A percentile compares a stretch with the other conserved stretches of the same genome.
phyloP scores from a whole-genome alignment of 371 early-diverging fungal species.

The Mortierella sp. region DNA sequence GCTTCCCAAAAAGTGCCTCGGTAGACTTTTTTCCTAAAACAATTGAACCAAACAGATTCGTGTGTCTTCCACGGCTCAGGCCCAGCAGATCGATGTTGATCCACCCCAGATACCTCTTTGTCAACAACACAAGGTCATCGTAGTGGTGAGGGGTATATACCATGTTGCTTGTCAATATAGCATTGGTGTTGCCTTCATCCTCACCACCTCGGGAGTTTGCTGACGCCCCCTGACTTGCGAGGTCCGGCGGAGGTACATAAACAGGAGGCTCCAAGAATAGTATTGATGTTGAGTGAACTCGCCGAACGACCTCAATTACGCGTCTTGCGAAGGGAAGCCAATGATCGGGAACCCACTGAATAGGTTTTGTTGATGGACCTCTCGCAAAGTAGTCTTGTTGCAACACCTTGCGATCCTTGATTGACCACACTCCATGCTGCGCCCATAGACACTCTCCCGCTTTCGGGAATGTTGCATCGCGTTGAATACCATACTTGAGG shows the following conservation, averaged over 20 bases:
- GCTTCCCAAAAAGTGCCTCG: slow-evolving; percentile 68
- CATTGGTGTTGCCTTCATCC: background rate
- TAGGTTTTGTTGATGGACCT: slow-evolving; percentile 38
- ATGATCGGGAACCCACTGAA: slow-evolving; percentile 60
- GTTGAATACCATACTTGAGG: slow-evolving; percentile 59
- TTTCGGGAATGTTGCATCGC: slow-evolving; percentile 44
- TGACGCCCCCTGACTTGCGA: slow-evolving; percentile 12
- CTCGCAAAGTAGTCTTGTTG: slow-evolving; percentile 70
- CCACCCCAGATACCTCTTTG: slow-evolving; percentile 70
- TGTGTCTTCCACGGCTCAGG: slow-evolving; percentile 70
- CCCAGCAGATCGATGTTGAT: slow-evolving; percentile 76
- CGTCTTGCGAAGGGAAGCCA: slow-evolving; percentile 69
- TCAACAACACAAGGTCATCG: slow-evolving; percentile 76
- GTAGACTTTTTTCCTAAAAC: slow-evolving; percentile 69
- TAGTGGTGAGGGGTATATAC: slow-evolving; percentile 83
- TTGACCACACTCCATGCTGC: slow-evolving; percentile 75
- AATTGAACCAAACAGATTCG: slow-evolving; percentile 65
- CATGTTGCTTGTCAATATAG: slow-evolving; percentile 52
- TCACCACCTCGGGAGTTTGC: background rate
- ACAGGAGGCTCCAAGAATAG: slow-evolving; percentile 79
- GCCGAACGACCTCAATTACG: slow-evolving; percentile 60
- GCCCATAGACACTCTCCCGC: slow-evolving; percentile 76
- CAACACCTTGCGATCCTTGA: slow-evolving; percentile 43
- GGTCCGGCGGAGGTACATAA: slow-evolving; percentile 66
- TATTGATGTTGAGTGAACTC: slow-evolving; percentile 62